A percentile compares a stretch with the other conserved stretches of the same genome.
These are phyloP conservation scores for Botrytis elliptica DNA, from an alignment of 2,329 filamentous ascomycete species.

Conservation along the genomic window DNA sequence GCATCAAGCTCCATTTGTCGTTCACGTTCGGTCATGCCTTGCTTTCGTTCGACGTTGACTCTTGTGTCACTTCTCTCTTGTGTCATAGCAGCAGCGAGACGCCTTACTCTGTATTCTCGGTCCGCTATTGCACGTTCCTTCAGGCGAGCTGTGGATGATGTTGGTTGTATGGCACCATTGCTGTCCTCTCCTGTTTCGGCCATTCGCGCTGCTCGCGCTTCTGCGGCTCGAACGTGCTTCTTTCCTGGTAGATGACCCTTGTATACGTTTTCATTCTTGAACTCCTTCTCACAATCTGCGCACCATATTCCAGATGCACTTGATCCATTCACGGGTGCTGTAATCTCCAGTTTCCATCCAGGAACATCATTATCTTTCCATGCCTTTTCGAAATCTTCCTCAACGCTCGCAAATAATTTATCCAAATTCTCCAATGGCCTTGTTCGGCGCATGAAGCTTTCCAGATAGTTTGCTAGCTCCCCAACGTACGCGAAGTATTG, in stretches of 20 bases:
- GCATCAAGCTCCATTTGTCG: conserved; percentile 91
- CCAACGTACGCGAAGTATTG: conserved; percentile 89
- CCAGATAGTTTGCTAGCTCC: conserved; percentile 76
- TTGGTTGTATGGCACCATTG: conserved; percentile 35
- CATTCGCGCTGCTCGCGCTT: conserved; percentile 56
- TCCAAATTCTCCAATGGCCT: conserved; percentile 83
- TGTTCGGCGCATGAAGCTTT: conserved; percentile 81
- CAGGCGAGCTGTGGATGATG: conserved; percentile 48
- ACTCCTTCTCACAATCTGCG: conserved; percentile 87
- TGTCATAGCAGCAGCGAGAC: conserved; percentile 77
- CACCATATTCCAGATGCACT: conserved; percentile 76
- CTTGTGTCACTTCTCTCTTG: conserved; percentile 85
- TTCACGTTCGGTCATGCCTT: conserved; percentile 96
- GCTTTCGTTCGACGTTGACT: conserved; percentile 92
- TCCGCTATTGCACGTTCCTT: conserved; percentile 91
- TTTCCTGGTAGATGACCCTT: conserved; percentile 84
- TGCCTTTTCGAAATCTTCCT: conserved; percentile 76
- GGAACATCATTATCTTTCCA: conserved; percentile 80
- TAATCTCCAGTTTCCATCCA: conserved; percentile 67
- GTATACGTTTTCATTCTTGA: conserved; percentile 94
- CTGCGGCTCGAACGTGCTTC: conserved; percentile 85
- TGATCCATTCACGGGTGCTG: conserved; percentile 29
- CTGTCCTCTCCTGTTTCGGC: conserved; percentile 40
- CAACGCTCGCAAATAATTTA: conserved; percentile 71
- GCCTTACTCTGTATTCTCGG: conserved; percentile 79